Evolutionary conservation across 2,329 filamentous ascomycete species (phyloP).

Genomic region (Trichophyton equinum): DNA sequence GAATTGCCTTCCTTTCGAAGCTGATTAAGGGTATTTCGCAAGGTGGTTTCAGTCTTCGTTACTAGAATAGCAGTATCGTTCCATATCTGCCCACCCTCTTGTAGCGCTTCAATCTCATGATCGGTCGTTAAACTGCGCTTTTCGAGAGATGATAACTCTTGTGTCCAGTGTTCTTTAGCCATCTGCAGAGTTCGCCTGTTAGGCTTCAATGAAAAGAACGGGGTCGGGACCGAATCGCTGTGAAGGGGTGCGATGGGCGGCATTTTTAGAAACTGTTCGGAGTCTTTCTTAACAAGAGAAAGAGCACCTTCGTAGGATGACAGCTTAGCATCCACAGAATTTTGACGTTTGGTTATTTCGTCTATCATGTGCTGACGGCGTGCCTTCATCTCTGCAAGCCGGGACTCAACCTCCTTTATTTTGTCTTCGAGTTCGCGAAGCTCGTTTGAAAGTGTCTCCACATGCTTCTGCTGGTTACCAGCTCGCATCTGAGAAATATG

Average conservation of each 20-base stretch:
- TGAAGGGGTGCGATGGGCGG: conserved; percentile 33
- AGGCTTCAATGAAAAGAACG: conserved; percentile 41
- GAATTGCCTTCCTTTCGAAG: conserved; percentile 11
- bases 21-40: conserved; percentile 29
- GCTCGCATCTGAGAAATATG: conserved; percentile 39
- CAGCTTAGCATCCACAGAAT: conserved; percentile 45
- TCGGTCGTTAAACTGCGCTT: conserved; percentile 37
- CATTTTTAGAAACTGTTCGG: conserved; percentile 40
- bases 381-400: conserved; percentile 43
- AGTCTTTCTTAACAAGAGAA: conserved; percentile 43
- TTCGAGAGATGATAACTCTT: conserved; percentile 36
- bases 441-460: conserved; percentile 38
- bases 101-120: conserved; percentile 43
- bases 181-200: conserved; percentile 48
- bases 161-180: conserved; percentile 45
- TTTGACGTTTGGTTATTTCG: conserved; percentile 43
- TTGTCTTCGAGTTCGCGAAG: conserved; percentile 41
- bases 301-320: conserved; percentile 47
- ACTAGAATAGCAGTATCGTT: conserved; percentile 42
- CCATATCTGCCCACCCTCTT: conserved; percentile 49
- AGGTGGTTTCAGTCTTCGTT: conserved; percentile 39
- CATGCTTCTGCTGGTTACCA: conserved; percentile 33
- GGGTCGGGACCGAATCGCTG: conserved; percentile 20
- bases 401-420: conserved; percentile 46
- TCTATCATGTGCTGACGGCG: conserved; percentile 41